Evolutionary conservation across 345 rosid species (phyloP).

Genomic region (Lenwebbia sp.): DNA sequence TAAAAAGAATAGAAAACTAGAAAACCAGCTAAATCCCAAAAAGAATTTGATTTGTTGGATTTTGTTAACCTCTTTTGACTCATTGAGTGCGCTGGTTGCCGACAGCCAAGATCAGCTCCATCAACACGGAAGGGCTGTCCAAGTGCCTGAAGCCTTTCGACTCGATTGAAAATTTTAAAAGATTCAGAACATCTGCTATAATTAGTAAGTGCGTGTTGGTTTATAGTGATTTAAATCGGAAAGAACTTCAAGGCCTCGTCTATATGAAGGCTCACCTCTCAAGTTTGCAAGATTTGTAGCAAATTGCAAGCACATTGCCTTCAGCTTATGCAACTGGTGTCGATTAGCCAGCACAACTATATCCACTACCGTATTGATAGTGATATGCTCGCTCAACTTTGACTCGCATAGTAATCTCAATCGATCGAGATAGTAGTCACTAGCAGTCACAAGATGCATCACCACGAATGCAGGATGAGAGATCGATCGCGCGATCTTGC

Average conservation of each 20-base stretch:
- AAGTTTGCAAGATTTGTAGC: slow-evolving; percentile 47
- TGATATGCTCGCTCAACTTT: slow-evolving; percentile 57
- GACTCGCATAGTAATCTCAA: slow-evolving; percentile 53
- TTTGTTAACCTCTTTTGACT: not conserved
- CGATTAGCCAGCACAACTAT: slow-evolving; percentile 70
- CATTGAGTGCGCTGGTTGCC: not conserved
- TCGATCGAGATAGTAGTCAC: slow-evolving; percentile 61
- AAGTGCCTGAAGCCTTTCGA: slow-evolving; percentile 59
- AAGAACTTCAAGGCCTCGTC: not conserved
- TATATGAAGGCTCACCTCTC: slow-evolving; percentile 25
- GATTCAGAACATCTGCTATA: not conserved
- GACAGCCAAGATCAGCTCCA: slow-evolving; percentile 27
- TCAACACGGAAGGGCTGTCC: slow-evolving; percentile 41
- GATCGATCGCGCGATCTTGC: not conserved
- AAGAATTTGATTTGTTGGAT: not conserved
- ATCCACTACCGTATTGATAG: slow-evolving; percentile 61
- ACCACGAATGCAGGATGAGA: slow-evolving; percentile 10
- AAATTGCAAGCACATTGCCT: slow-evolving; percentile 61
- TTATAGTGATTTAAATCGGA: not conserved
- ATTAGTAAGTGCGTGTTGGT: not conserved
- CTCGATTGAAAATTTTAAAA: slow-evolving; percentile 29
- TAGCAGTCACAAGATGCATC: slow-evolving; percentile 75
- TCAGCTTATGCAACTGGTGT: slow-evolving; percentile 63
- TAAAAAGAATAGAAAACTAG: not conserved
- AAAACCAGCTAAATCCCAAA: not conserved